Conservation (phyloP, 2,329 filamentous ascomycete species). For the Aspergillus amoenus region DNA sequence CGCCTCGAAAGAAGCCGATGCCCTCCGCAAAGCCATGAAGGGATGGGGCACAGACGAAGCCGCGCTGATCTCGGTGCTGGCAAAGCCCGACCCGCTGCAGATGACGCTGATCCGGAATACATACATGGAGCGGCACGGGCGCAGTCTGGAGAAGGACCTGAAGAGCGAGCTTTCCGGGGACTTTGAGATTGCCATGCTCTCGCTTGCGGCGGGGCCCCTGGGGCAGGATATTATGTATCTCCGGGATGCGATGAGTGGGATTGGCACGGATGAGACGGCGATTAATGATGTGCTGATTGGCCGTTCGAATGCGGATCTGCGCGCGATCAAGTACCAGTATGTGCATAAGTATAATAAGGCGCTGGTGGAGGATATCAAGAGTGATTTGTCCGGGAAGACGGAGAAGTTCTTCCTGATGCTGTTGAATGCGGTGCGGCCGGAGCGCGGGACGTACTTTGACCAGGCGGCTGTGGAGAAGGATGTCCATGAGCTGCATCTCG, state of each 20-base stretch:
- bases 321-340: constrained; percentile 75
- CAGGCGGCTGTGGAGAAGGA: constrained; percentile 71
- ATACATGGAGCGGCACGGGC: constrained; percentile 61
- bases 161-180: constrained; percentile 71
- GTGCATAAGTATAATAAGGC: constrained; percentile 61
- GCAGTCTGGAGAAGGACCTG: constrained; percentile 71
- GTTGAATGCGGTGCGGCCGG: constrained; percentile 65
- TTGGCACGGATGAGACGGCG: constrained; percentile 74
- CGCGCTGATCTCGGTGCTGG: constrained; percentile 64
- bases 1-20: constrained; percentile 58
- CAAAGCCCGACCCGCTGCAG: constrained; percentile 71
- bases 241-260: constrained; percentile 52
- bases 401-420: constrained; percentile 80
- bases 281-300: constrained; percentile 77
- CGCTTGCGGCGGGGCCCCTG: constrained; percentile 72
- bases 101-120: constrained; percentile 62
- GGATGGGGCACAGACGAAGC: constrained; percentile 50
- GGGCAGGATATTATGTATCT: constrained; percentile 68
- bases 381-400: constrained; percentile 76
- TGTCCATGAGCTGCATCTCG: constrained; percentile 70
- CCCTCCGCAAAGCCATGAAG: constrained; percentile 76
- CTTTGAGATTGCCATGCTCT: constrained; percentile 67
- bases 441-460: constrained; percentile 69
- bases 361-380: constrained; percentile 67
- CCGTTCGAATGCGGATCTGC: constrained; percentile 75